Evolutionary conservation across 352 stramenopile species (phyloP).

Genomic region (Globisporangium apiculatum): DNA sequence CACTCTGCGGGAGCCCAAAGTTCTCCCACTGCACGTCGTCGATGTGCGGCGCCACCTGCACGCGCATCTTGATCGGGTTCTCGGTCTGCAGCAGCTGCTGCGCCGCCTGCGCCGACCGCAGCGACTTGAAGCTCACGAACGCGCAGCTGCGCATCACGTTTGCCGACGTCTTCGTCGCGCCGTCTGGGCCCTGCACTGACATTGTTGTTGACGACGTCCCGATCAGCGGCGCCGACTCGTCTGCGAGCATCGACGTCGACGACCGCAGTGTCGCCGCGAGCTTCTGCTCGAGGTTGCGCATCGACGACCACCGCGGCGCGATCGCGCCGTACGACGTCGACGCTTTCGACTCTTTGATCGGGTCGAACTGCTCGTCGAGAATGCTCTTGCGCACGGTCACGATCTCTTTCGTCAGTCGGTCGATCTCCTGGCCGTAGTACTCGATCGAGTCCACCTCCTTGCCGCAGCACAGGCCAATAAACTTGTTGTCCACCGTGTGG

Average conservation of each 20-base stretch:
- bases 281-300: conserved; percentile 11
- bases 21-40: conserved; percentile 75
- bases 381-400: conserved; percentile 39
- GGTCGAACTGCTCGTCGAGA: conserved; percentile 34
- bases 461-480: conserved; percentile 37
- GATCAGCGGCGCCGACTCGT: conserved; percentile 5
- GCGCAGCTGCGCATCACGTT: conserved; percentile 60
- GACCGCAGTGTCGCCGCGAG: conserved; percentile 8
- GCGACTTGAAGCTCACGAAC: conserved; percentile 67
- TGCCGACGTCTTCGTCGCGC: conserved; percentile 19
- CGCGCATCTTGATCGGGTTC: conserved; percentile 51
- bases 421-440: conserved; percentile 40
- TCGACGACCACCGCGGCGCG: conserved; percentile 7
- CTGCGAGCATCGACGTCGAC: background rate
- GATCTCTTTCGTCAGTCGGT: conserved; percentile 46
- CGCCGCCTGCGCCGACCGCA: conserved; percentile 53
- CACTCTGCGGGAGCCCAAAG: conserved; percentile 52
- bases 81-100: conserved; percentile 71
- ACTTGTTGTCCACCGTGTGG: conserved; percentile 27
- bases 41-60: conserved; percentile 55
- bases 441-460: conserved; percentile 56
- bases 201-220: conserved; percentile 3
- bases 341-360: conserved; percentile 16
- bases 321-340: conserved; percentile 16
- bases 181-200: conserved; percentile 15